These are phyloP conservation scores for Penicillium sp. DNA, from an alignment of 2,329 filamentous ascomycete species.

Conservation along the genomic window DNA sequence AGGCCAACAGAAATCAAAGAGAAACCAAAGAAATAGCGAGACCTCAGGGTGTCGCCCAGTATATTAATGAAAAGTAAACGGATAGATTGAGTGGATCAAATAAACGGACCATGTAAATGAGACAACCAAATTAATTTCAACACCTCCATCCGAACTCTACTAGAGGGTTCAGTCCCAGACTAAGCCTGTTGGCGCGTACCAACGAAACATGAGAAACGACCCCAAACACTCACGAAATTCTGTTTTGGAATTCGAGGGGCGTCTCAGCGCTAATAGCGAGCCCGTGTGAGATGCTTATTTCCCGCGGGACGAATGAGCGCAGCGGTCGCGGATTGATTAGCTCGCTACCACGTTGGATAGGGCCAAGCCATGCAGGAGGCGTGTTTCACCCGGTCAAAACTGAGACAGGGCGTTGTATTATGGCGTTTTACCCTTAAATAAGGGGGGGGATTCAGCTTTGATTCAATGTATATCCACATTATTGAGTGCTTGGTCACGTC, in stretches of 20 bases:
- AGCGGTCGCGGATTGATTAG: constrained; percentile 22
- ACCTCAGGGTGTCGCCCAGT: neutral
- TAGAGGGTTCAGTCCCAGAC: neutral
- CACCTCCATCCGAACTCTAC: neutral
- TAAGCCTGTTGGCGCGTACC: too few species aligned
- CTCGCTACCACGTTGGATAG: constrained; percentile 17
- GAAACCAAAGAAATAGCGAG: constrained; percentile 8
- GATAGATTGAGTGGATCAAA: constrained; percentile 21
- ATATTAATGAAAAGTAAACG: constrained; percentile 19
- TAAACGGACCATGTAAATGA: constrained; percentile 19
- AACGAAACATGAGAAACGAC: neutral
- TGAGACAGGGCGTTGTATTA: constrained; percentile 1
- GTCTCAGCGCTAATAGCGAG: constrained; percentile 8
- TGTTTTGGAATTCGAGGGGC: constrained; percentile 8
- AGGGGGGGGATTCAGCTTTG: neutral
- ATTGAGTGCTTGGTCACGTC: neutral
- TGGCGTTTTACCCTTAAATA: constrained; percentile 1
- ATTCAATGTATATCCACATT: neutral
- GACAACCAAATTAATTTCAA: constrained; percentile 16
- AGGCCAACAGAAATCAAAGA: constrained; percentile 26
- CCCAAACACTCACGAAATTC: neutral
- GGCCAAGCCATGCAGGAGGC: constrained; percentile 10
- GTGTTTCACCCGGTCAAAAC: constrained; percentile 9
- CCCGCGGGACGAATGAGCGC: constrained; percentile 22
- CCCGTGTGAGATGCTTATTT: constrained; percentile 29